Evolutionary conservation across 2,329 filamentous ascomycete genomes (phyloP).

Genomic region (Diplocarpon rosae): DNA sequence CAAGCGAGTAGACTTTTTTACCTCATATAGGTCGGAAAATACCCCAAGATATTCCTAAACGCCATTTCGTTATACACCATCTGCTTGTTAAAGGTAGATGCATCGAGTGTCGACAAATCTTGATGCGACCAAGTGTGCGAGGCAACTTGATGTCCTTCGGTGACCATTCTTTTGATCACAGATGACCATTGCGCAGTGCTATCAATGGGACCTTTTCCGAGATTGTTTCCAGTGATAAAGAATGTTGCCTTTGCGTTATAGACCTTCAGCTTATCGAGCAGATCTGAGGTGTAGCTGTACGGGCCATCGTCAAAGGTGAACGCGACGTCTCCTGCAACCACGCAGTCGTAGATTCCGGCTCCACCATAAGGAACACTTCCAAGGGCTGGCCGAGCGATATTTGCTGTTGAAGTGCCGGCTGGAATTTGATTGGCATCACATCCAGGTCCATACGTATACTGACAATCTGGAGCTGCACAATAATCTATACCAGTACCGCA

Average conservation of each 20-base stretch:
- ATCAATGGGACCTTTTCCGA: constrained; percentile 29
- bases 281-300: constrained; percentile 51
- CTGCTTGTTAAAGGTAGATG: constrained; percentile 34
- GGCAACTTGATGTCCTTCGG: constrained; percentile 44
- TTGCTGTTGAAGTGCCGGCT: constrained; percentile 43
- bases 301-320: constrained; percentile 60
- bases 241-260: constrained; percentile 57
- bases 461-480: constrained; percentile 51
- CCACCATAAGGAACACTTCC: constrained; percentile 46
- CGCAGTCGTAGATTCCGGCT: constrained; percentile 44
- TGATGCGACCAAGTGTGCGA: constrained; percentile 46
- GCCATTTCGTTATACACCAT: constrained; percentile 45
- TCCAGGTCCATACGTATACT: constrained; percentile 47
- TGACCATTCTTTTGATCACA: constrained; percentile 32
- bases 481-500: constrained; percentile 32
- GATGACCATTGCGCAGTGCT: constrained; percentile 33
- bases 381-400: constrained; percentile 36
- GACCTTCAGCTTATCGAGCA: constrained; percentile 47
- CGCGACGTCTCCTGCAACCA: constrained; percentile 37
- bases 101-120: constrained; percentile 34
- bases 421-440: constrained; percentile 49
- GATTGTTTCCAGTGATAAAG: constrained; percentile 44
- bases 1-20: neutral
- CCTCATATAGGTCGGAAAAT: constrained; percentile 43
- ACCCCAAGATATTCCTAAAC: constrained; percentile 42